Conservation (phyloP, 2,329 filamentous ascomycete species). For the Botrytis galanthina region DNA sequence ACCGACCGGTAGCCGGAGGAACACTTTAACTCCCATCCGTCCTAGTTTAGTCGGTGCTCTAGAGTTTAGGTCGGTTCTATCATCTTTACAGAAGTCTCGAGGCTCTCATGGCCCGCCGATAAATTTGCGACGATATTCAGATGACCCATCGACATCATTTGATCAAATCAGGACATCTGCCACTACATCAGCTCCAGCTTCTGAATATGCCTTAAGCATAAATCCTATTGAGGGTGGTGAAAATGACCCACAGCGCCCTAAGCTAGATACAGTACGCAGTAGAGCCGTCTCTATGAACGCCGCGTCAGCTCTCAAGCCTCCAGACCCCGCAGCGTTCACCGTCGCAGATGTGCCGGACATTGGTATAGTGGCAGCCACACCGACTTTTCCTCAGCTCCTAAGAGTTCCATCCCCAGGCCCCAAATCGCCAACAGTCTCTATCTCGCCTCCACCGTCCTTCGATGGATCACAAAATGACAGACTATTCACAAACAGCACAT, state of each 20-base stretch:
- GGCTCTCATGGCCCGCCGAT: slow-evolving; percentile 72
- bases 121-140: slow-evolving; percentile 66
- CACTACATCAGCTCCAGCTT: slow-evolving; percentile 44
- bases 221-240: slow-evolving; percentile 41
- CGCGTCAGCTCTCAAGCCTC: slow-evolving; percentile 23
- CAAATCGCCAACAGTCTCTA: slow-evolving; percentile 40
- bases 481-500: slow-evolving; percentile 37
- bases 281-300: slow-evolving; percentile 39
- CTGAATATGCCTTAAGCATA: slow-evolving; percentile 39
- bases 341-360: slow-evolving; percentile 35
- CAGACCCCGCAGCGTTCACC: slow-evolving; percentile 31
- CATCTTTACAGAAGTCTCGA: slow-evolving; percentile 79
- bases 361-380: slow-evolving; percentile 42
- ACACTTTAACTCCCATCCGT: slow-evolving; percentile 80
- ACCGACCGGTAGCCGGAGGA: slow-evolving; percentile 61
- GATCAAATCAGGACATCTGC: slow-evolving; percentile 42
- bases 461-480: slow-evolving; percentile 32
- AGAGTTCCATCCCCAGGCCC: slow-evolving; percentile 33
- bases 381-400: slow-evolving; percentile 40
- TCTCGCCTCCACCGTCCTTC: slow-evolving; percentile 33
- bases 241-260: slow-evolving; percentile 18
- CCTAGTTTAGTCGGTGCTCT: slow-evolving; percentile 91
- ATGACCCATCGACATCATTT: slow-evolving; percentile 44
- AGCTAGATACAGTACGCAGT: slow-evolving; percentile 25
- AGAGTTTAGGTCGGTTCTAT: slow-evolving; percentile 87